phyloP scores from a whole-genome alignment of 305 asterid species.

The Plantago lanceolata region DNA sequence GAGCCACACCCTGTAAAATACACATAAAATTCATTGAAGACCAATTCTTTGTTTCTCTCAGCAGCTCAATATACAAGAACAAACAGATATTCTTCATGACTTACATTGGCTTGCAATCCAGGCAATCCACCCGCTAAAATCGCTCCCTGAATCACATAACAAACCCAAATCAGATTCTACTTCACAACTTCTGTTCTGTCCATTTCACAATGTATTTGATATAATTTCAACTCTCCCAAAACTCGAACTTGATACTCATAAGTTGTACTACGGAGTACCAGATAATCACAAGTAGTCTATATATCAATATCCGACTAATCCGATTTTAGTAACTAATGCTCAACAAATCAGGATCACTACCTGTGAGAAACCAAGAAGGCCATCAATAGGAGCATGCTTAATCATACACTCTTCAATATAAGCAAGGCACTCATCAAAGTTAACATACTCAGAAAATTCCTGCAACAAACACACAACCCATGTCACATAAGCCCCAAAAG shows the following conservation, averaged over 20 bases:
- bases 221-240: too few relatives aligned
- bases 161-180: conserved; percentile 3
- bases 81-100: conserved; percentile 4
- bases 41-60: background rate
- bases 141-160: conserved; percentile 63
- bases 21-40: background rate
- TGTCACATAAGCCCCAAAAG: background rate
- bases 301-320: too few relatives aligned
- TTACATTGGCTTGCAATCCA: conserved; percentile 75
- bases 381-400: conserved; percentile 82
- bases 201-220: too few relatives aligned
- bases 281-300: too few relatives aligned
- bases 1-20: conserved; percentile 60
- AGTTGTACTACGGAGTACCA: too few relatives aligned
- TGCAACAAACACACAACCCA: conserved; percentile 22
- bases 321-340: background rate
- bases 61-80: background rate
- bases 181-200: too few relatives aligned
- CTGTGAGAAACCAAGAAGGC: conserved; percentile 98
- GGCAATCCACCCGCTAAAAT: conserved; percentile 76
- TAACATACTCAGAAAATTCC: conserved; percentile 70
- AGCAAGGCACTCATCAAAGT: conserved; percentile 80
- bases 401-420: conserved; percentile 73
- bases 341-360: conserved; percentile 22
- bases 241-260: too few relatives aligned